Conservation (phyloP, 2,329 filamentous ascomycete genomes). For the Chalaropsis thielavioides region DNA sequence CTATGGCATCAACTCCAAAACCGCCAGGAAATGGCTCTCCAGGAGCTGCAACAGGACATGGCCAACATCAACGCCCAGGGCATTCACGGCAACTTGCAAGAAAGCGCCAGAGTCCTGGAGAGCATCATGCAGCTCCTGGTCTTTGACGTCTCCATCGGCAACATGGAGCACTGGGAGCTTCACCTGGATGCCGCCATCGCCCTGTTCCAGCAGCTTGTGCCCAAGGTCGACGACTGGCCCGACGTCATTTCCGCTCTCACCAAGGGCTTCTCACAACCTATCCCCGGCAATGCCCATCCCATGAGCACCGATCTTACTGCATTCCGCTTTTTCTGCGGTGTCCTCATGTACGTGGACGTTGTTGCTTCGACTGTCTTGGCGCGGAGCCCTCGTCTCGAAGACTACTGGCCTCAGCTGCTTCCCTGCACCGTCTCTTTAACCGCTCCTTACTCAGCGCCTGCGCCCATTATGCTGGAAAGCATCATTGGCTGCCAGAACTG, state of each 20-base stretch:
- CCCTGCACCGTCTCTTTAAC: slow-evolving; percentile 20
- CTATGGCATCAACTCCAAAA: slow-evolving; percentile 30
- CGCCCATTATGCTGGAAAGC: slow-evolving; percentile 32
- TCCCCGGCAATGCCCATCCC: slow-evolving; percentile 25
- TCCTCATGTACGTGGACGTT: slow-evolving; percentile 36
- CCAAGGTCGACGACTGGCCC: slow-evolving; percentile 27
- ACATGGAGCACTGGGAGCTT: slow-evolving; percentile 35
- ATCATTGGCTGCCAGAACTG: slow-evolving; percentile 44
- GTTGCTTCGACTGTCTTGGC: slow-evolving; percentile 35
- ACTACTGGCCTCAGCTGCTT: slow-evolving; percentile 30
- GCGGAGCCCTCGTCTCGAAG: slow-evolving; percentile 29
- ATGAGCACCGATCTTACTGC: slow-evolving; percentile 34
- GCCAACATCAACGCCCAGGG: slow-evolving; percentile 25
- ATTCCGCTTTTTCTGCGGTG: slow-evolving; percentile 34
- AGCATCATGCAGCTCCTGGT: slow-evolving; percentile 39
- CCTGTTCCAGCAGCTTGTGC: slow-evolving; percentile 34
- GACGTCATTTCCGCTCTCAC: slow-evolving; percentile 25
- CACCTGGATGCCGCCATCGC: slow-evolving; percentile 37
- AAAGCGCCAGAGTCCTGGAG: slow-evolving; percentile 32
- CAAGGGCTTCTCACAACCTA: slow-evolving; percentile 25
- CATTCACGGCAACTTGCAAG: slow-evolving; percentile 23
- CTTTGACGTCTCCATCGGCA: slow-evolving; percentile 35
- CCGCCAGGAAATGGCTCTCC: slow-evolving; percentile 32
- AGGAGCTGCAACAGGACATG: slow-evolving; percentile 32
- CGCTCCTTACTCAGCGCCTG: slow-evolving; percentile 16